Evolutionary conservation across 164 flowering plant species (phyloP).

Genomic region (Vitis rotundifolia): DNA sequence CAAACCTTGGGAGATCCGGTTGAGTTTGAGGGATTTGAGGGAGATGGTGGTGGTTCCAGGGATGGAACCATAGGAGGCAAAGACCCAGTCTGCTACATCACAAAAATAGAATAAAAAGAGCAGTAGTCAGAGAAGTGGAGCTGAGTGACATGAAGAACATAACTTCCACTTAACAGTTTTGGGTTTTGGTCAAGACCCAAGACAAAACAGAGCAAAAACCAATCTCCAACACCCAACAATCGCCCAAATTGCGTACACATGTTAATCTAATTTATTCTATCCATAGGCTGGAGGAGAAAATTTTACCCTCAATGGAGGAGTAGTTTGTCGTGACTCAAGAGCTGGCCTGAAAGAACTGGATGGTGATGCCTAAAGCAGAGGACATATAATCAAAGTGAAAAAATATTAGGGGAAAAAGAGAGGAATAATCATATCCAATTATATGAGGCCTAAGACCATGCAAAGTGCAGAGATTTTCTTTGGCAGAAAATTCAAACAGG

Average conservation of each 20-base stretch:
- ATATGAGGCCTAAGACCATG: not conserved
- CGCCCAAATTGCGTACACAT: no score
- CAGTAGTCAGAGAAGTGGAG: no score
- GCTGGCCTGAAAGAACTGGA: slow-evolving; percentile 46
- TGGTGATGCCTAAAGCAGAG: slow-evolving; percentile 41
- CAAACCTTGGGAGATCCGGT: slow-evolving; percentile 47
- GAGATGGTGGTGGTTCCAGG: slow-evolving; percentile 38
- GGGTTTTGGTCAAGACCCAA: no score
- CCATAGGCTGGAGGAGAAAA: not conserved
- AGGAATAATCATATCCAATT: not conserved
- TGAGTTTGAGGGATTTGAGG: slow-evolving; percentile 36
- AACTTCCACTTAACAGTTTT: no score
- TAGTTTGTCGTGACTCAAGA: slow-evolving; percentile 35
- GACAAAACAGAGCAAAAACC: no score
- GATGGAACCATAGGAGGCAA: slow-evolving; percentile 33
- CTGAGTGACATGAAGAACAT: no score
- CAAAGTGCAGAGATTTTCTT: slow-evolving; percentile 3
- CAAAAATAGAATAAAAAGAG: not conserved
- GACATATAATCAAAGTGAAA: not conserved
- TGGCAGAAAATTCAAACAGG: not conserved
- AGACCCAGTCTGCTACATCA: slow-evolving; percentile 42
- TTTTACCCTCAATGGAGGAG: slow-evolving; percentile 50
- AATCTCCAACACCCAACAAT: no score
- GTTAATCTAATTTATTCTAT: not conserved
- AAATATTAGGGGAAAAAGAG: not conserved